These are phyloP conservation scores for Phyllosticta citribraziliensis DNA, from an alignment of 2,329 filamentous ascomycete species.

Conservation along the genomic window DNA sequence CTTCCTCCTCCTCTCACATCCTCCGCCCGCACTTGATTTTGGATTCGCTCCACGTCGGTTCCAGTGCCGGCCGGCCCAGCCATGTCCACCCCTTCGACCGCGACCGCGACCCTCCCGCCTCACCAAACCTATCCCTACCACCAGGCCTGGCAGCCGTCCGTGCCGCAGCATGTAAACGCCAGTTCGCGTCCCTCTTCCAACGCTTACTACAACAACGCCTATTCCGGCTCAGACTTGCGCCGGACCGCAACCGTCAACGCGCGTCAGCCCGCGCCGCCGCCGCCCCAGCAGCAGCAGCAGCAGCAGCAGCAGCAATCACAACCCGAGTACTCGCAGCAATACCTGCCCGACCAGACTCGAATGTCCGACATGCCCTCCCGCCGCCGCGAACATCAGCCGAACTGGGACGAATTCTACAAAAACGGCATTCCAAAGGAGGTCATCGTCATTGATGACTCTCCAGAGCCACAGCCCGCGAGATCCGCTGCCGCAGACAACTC, in stretches of 20 bases:
- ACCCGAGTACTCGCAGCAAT: background rate
- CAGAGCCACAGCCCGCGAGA: conserved; percentile 19
- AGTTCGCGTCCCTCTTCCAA: conserved; percentile 12
- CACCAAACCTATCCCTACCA: conserved; percentile 16
- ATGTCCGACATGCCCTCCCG: conserved; percentile 7
- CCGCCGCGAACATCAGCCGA: conserved; percentile 21
- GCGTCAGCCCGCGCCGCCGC: conserved; percentile 3
- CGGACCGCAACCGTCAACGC: conserved; percentile 14
- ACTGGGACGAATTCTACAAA: conserved; percentile 35
- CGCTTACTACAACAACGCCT: conserved; percentile 17
- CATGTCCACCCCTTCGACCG: conserved; percentile 37
- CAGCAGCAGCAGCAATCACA: background rate
- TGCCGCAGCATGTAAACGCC: conserved; percentile 13
- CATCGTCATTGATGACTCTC: conserved; percentile 43
- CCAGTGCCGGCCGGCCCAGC: conserved; percentile 11
- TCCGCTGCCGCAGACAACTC: conserved; percentile 27
- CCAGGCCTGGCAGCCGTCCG: conserved; percentile 12
- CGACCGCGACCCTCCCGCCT: conserved; percentile 28
- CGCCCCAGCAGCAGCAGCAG: background rate
- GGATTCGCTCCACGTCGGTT: background rate
- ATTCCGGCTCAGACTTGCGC: conserved; percentile 14
- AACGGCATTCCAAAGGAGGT: conserved; percentile 39
- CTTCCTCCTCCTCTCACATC: too few species aligned
- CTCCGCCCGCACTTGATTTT: too few species aligned
- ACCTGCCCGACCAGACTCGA: conserved; percentile 2